These are phyloP conservation scores for Curvularia eragrostidis DNA, from an alignment of 2,329 filamentous ascomycete species.

Conservation along the genomic window DNA sequence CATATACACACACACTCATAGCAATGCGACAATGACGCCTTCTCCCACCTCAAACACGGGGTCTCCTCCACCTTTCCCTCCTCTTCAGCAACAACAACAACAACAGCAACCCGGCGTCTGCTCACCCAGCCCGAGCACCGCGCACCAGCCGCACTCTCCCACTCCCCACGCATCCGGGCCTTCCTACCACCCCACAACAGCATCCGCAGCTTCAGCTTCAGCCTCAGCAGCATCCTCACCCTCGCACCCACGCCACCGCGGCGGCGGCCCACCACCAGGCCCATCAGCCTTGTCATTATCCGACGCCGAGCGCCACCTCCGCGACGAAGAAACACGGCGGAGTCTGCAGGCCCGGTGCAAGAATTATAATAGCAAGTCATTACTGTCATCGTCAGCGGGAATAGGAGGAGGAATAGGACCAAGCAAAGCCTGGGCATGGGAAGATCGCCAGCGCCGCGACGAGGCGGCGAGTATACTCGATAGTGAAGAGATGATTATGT, in stretches of 20 bases:
- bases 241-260: neutral
- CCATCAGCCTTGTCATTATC: too few relatives aligned
- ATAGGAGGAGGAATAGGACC: conserved; percentile 13
- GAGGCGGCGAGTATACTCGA: conserved; percentile 45
- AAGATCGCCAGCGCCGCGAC: conserved; percentile 35
- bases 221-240: neutral
- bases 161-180: neutral
- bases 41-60: conserved; percentile 1
- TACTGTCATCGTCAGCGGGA: too few relatives aligned
- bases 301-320: neutral
- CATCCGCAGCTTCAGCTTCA: neutral
- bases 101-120: neutral
- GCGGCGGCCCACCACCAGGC: neutral
- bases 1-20: neutral
- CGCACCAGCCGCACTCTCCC: neutral
- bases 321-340: conserved; percentile 26
- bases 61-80: neutral
- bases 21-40: conserved; percentile 12
- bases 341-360: conserved; percentile 37
- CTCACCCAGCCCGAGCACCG: neutral
- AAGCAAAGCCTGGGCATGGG: conserved; percentile 27
- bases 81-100: neutral
- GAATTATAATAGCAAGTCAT: conserved; percentile 2
- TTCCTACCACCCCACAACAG: neutral
- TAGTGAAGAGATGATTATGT: conserved; percentile 48